phyloP scores from a whole-genome alignment of 495 filamentous ascomycete species.

The Penicillium malachiteum region DNA sequence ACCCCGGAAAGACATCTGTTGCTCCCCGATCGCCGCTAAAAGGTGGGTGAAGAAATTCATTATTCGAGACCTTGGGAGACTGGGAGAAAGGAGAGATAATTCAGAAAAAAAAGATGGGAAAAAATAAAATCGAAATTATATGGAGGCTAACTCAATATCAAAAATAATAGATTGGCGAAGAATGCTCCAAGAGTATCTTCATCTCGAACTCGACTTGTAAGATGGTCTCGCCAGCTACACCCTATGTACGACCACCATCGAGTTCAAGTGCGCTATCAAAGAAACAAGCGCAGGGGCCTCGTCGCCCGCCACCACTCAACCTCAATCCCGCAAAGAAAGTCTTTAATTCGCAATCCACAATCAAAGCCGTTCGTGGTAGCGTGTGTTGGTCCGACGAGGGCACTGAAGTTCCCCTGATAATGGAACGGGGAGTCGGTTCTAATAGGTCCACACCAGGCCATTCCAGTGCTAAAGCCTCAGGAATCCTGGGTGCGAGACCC shows the following conservation, averaged over 20 bases:
- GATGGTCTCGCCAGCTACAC: constrained; percentile 12
- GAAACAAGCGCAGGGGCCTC: constrained; percentile 4
- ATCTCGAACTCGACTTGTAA: neutral
- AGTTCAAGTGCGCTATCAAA: constrained; percentile 1
- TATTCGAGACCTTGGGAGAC: no score
- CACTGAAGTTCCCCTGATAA: neutral
- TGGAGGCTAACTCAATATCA: neutral
- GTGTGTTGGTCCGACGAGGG: constrained; percentile 1
- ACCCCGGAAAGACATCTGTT: no score
- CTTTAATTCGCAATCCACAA: neutral
- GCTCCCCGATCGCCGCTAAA: no score
- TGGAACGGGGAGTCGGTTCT: neutral
- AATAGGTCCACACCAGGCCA: neutral
- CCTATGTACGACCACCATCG: constrained; percentile 1
- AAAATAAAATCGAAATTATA: no score
- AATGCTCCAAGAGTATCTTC: neutral
- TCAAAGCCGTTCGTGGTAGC: constrained; percentile 8
- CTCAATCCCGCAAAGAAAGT: neutral
- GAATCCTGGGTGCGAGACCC: neutral
- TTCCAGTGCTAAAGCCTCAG: neutral
- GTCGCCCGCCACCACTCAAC: constrained; percentile 9
- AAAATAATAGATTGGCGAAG: neutral
- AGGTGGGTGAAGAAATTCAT: no score
- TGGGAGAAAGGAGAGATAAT: neutral
- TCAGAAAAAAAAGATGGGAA: neutral